Evolutionary conservation across 202 grass and related monocot genomes (phyloP), one percentile per base, ranked within the genome.

Genomic region (Cymbopogon flexuosus): DNA sequence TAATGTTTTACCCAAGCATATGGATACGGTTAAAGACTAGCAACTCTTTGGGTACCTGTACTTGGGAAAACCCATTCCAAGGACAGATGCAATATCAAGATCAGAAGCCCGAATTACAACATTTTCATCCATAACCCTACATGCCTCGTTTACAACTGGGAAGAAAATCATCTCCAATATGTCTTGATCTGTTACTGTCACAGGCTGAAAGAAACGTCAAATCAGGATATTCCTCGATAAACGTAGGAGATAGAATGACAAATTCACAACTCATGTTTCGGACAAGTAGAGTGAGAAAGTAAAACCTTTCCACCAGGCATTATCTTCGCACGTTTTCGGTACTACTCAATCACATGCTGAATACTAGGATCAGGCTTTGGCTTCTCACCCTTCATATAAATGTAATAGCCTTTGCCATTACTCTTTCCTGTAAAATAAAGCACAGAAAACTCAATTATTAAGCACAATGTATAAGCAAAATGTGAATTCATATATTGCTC

Each of bases 131-230:
- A 98, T 93, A 43, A 94, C 90, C 81, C 95, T 87, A 49, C 95
- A 98, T 21, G 92, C 95, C 77, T 98, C 95, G 12, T 98, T 98
- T 43, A 98, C 79, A 68, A 91, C 88, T 62, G 95, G 92, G 81
- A 98, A 98, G 86, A 98, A 98, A 91, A 98, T 84, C 92, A 98
- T 98, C 84, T 94, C 95, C 86, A 94, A 37, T 76, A 98, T 84
- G 7, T 94, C 95, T 82, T 87, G 87, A 73, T 98, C 84, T 2
- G 81, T 89, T 57, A 98, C 68, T 75, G 37, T 93, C 73, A 91
- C 93, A 58, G 88, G 72, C 95, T 98, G 77, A 59, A 89, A 82
- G 70, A 61, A 82, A 84, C 12, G 30, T 39, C 13, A 52, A 18
- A 61, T 88, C 21, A 88, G 36, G 36, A 37, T 31, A 35, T 56